Percentiles rank a stretch among this genome's conserved stretches.
phyloP scores from a whole-genome alignment of 495 filamentous ascomycete species.

The Aspergillus nidulans region DNA sequence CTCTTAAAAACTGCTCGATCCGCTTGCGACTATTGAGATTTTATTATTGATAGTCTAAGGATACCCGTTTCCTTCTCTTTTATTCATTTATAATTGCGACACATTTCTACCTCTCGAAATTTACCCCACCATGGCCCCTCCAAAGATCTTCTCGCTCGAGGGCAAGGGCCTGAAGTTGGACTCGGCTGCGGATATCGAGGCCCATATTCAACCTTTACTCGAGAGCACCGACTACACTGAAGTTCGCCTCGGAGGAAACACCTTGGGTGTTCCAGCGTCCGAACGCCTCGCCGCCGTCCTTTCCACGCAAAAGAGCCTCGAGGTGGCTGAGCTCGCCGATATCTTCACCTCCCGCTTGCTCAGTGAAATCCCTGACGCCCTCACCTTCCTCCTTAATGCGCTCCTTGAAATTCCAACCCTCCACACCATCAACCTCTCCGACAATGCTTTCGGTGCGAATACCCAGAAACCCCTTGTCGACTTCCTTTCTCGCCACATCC shows the following conservation, averaged over 20 bases:
- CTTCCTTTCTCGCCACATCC: slow-evolving; percentile 79
- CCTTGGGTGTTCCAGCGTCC: slow-evolving; percentile 82
- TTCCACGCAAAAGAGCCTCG: slow-evolving; percentile 70
- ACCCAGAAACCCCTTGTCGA: slow-evolving; percentile 77
- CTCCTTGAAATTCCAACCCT: slow-evolving; percentile 78
- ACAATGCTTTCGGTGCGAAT: slow-evolving; percentile 96
- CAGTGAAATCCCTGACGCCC: slow-evolving; percentile 86
- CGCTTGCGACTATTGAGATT: not conserved
- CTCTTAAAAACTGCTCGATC: not conserved
- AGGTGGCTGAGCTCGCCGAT: slow-evolving; percentile 87
- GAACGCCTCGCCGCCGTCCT: slow-evolving; percentile 76
- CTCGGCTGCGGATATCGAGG: slow-evolving; percentile 76
- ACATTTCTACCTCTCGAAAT: slow-evolving; percentile 19
- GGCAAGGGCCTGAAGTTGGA: slow-evolving; percentile 88
- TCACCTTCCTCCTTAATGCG: slow-evolving; percentile 77
- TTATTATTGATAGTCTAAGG: not conserved
- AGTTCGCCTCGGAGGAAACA: slow-evolving; percentile 81
- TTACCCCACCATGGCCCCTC: slow-evolving; percentile 49
- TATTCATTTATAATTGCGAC: not conserved
- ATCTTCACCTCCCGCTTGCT: slow-evolving; percentile 95
- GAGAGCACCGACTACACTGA: slow-evolving; percentile 74
- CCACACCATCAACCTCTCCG: slow-evolving; percentile 89
- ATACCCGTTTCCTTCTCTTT: not conserved
- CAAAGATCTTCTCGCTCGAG: slow-evolving; percentile 83
- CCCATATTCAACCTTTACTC: slow-evolving; percentile 72